phyloP scores from a whole-genome alignment of 352 stramenopile genomes.

The Pythium coloratum region DNA sequence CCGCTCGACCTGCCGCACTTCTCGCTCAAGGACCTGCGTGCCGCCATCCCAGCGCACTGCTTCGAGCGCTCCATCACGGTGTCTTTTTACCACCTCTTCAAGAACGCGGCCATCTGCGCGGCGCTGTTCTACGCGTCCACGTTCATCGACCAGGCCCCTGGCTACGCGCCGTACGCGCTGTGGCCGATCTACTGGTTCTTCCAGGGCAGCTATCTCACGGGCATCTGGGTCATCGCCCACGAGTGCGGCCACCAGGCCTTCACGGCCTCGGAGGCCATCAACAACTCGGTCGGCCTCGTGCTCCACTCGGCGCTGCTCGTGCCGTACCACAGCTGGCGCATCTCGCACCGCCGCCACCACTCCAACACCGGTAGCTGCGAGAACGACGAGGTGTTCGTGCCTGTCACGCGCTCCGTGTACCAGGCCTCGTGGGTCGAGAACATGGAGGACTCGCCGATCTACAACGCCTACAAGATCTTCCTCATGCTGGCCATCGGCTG shows the following conservation, averaged over 20 bases:
- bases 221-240: slow-evolving; percentile 97
- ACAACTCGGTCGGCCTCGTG: slow-evolving; percentile 96
- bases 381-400: slow-evolving; percentile 98
- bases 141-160: slow-evolving; percentile 63
- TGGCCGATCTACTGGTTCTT: slow-evolving; percentile 98
- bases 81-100: slow-evolving; percentile 91
- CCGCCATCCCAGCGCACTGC: slow-evolving; percentile 93
- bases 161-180: slow-evolving; percentile 53
- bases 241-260: slow-evolving; percentile 98
- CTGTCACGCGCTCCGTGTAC: slow-evolving; percentile 78
- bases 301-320: slow-evolving; percentile 97
- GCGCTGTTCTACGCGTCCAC: slow-evolving; percentile 88
- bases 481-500: slow-evolving; percentile 94
- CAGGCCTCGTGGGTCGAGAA: slow-evolving; percentile 58
- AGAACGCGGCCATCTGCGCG: slow-evolving; percentile 90
- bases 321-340: slow-evolving; percentile 98
- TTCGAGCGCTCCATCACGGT: slow-evolving; percentile 94
- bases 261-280: slow-evolving; percentile 91
- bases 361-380: slow-evolving; percentile 94
- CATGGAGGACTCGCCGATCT: slow-evolving; percentile 94
- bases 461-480: slow-evolving; percentile 94
- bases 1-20: slow-evolving; percentile 84
- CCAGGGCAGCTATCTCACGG: slow-evolving; percentile 96
- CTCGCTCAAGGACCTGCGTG: slow-evolving; percentile 89
- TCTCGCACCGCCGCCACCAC: slow-evolving; percentile 95